These are phyloP conservation scores for Scutellaria barbata DNA, from an alignment of 257 asterid species.

Conservation along the genomic window DNA sequence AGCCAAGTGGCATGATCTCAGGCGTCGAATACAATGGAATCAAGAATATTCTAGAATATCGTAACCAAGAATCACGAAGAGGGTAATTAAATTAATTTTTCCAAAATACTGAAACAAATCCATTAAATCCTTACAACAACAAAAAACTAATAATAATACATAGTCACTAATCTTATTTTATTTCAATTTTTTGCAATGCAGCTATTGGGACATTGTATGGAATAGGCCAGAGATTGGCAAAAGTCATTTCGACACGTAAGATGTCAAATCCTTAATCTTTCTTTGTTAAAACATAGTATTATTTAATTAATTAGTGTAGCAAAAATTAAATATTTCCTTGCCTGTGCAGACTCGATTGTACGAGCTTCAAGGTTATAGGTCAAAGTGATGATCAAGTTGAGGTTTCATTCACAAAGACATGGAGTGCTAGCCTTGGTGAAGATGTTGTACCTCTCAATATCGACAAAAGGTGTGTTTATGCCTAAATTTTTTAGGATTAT, in stretches of 20 bases:
- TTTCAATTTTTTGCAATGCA: constrained; percentile 32
- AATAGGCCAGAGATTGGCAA: constrained; percentile 41
- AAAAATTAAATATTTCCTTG: background rate
- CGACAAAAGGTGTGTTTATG: constrained; percentile 55
- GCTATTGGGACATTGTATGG: constrained; percentile 81
- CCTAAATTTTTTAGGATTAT: background rate
- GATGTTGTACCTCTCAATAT: constrained; percentile 49
- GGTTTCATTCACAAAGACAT: constrained; percentile 64
- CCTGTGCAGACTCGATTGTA: constrained; percentile 41
- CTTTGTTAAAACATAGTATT: background rate
- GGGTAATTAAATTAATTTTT: constrained; percentile 44
- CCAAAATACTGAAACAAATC: too few species aligned
- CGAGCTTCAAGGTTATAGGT: constrained; percentile 47
- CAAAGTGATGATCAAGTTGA: constrained; percentile 53
- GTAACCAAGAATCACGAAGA: constrained; percentile 37
- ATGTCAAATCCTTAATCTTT: background rate
- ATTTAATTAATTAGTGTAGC: background rate
- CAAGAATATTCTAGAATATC: constrained; percentile 50
- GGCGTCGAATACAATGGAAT: constrained; percentile 51
- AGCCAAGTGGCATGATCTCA: constrained; percentile 54
- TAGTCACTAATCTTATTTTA: too few species aligned
- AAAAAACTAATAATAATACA: too few species aligned
- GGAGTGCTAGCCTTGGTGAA: constrained; percentile 37
- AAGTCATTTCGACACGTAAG: constrained; percentile 48
- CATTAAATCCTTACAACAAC: too few species aligned